These are phyloP conservation scores for Chlamydomonas sp. DNA, from an alignment of 139 green algal species.

Conservation along the genomic window DNA sequence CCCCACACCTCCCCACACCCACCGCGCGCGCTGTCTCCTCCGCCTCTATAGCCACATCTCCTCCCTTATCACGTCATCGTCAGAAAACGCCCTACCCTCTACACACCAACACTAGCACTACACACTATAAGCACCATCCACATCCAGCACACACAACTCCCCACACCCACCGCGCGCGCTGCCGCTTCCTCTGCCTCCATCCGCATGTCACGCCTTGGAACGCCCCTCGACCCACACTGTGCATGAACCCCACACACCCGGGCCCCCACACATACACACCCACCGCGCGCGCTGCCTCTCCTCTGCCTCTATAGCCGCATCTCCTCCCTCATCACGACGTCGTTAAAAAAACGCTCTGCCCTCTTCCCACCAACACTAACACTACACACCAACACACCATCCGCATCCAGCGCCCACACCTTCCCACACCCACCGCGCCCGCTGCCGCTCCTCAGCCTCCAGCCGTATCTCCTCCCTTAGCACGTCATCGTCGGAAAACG, in stretches of 20 bases:
- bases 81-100: slow-evolving; percentile 14
- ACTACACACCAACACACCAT: no score
- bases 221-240: no score
- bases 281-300: slow-evolving; percentile 14
- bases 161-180: no score
- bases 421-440: slow-evolving; percentile 23
- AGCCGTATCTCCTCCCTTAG: slow-evolving; percentile 38
- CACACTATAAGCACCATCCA: no score
- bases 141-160: not conserved
- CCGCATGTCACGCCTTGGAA: no score
- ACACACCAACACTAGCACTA: no score
- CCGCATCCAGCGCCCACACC: not conserved
- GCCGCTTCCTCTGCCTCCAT: no score
- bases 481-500: slow-evolving; percentile 35
- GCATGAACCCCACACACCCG: no score
- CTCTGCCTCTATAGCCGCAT: slow-evolving; percentile 30
- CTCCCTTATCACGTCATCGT: slow-evolving; percentile 41
- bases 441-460: slow-evolving; percentile 22
- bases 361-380: no score
- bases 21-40: slow-evolving; percentile 19
- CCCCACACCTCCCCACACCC: slow-evolving; percentile 16
- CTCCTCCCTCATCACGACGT: no score
- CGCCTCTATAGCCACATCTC: slow-evolving; percentile 36
- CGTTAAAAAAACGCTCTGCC: no score
- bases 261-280: no score